Base-by-base conservation (phyloP, 2,329 filamentous ascomycete genomes). In the Hypoxylon sp. region DNA sequence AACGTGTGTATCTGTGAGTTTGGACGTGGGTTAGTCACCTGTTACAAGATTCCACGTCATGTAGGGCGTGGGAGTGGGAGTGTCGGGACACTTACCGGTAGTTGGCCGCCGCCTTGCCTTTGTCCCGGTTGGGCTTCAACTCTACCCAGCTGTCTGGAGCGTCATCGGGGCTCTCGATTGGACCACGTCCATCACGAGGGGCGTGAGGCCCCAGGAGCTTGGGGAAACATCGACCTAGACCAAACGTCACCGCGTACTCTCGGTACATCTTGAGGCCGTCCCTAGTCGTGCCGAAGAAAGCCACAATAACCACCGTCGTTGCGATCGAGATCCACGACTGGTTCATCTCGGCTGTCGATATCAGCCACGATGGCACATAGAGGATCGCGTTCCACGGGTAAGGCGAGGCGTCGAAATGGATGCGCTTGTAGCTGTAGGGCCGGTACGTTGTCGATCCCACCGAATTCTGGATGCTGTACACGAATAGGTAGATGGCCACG, bases 271-370 rank as follows among this genome's bases (percentile, higher is more conserved):
- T 85, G 66, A 83, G 78, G 10, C 85, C 85, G 31, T 88, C 86
- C 27, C 80, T 81, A n/a, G 84, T 87, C 64, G 82, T 82, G 50
- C 87, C 87, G 61, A 89, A 89, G 76, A 87, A 87, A 31, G 82
- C 46, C 46, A 88, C 85, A 52, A 88, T 80, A 51, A 83, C 80
- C 0, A 85, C 72, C 3, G 81, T 78, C 2, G 85, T 82, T 2
- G 85, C 54, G 58, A 87, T 84, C 21, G 81, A 69, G 19, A 88
- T 80, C 77, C 85, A 89, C 58, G 79, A 80, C 64, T 81, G 80
- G 70, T 86, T 85, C 71, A 86, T 71, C 53, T 79, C 73, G 1
- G 74, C 57, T 55, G 82, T 84, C 11, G 75, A 72, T 13, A 86
- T 71, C 15, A 79, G 56, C 65, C 78, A 78, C 27, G 82, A 84